Conservation (phyloP, 2,329 filamentous ascomycete species). For the Diaporthe amygdali region DNA sequence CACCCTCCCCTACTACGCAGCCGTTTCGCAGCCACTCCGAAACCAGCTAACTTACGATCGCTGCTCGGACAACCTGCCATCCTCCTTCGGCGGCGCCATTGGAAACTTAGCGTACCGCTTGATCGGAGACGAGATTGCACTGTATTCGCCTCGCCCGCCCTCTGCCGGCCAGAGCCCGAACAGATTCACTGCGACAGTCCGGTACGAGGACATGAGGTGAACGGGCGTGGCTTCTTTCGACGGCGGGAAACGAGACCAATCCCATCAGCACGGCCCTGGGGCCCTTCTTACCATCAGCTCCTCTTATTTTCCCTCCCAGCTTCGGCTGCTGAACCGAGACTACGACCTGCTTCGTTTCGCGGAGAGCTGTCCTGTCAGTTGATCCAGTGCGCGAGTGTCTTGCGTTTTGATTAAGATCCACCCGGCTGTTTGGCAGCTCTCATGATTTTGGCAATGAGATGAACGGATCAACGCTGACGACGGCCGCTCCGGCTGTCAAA, state of each 20-base stretch:
- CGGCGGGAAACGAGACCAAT: constrained; percentile 2
- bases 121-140: constrained; percentile 18
- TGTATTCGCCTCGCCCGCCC: background rate
- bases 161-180: constrained; percentile 18
- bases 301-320: background rate
- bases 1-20: background rate
- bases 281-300: constrained; percentile 1
- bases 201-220: constrained; percentile 12
- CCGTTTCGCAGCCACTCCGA: background rate
- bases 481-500: constrained; percentile 44
- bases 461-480: constrained; percentile 46
- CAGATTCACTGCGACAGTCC: background rate
- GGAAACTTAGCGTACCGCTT: background rate
- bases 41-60: background rate
- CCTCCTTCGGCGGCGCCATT: background rate
- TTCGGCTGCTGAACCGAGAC: background rate
- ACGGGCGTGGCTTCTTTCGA: background rate
- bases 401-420: constrained; percentile 10
- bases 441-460: constrained; percentile 44
- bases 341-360: constrained; percentile 1
- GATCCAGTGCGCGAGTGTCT: constrained; percentile 16
- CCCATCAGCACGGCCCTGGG: background rate
- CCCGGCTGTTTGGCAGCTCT: constrained; percentile 21
- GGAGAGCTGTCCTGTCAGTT: constrained; percentile 22
- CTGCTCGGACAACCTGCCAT: constrained; percentile 14